Conservation (phyloP, 2,329 filamentous ascomycete species). For the Aspergillus sp. region DNA sequence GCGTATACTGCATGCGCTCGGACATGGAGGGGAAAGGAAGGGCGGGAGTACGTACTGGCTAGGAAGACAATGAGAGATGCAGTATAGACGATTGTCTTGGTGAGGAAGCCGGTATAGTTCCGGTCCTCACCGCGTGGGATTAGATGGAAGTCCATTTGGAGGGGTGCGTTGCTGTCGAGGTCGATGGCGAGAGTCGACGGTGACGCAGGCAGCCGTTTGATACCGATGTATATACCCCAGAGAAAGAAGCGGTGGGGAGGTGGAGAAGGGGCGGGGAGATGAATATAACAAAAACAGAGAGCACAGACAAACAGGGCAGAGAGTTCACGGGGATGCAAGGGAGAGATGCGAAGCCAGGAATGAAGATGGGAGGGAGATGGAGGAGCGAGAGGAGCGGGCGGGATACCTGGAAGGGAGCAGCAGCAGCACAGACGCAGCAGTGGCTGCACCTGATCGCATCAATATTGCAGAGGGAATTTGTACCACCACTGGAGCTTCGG, state of each 20-base stretch:
- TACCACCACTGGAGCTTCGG: not conserved
- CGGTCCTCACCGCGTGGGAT: conserved; percentile 42
- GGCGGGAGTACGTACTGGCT: conserved; percentile 30
- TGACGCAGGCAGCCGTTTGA: conserved; percentile 7
- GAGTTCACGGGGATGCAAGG: not conserved
- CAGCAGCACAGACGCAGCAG: not conserved
- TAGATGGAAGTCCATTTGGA: conserved; percentile 44
- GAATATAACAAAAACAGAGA: not conserved
- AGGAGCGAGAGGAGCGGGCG: not conserved
- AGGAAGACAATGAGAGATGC: conserved; percentile 46
- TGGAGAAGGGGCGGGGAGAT: not conserved
- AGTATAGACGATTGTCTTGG: conserved; percentile 50
- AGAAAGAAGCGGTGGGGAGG: not conserved
- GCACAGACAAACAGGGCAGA: not conserved
- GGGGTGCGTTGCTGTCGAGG: not conserved
- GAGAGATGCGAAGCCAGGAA: not conserved
- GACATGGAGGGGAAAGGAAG: not conserved
- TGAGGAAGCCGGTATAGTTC: conserved; percentile 50
- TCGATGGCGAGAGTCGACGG: not conserved
- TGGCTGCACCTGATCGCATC: not conserved
- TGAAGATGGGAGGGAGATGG: not conserved
- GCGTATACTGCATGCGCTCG: not conserved
- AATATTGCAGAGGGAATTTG: not conserved
- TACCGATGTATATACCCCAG: not conserved
- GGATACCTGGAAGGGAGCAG: not conserved